phyloP scores from a whole-genome alignment of 257 asterid species.

The Jacaranda mimosifolia region DNA sequence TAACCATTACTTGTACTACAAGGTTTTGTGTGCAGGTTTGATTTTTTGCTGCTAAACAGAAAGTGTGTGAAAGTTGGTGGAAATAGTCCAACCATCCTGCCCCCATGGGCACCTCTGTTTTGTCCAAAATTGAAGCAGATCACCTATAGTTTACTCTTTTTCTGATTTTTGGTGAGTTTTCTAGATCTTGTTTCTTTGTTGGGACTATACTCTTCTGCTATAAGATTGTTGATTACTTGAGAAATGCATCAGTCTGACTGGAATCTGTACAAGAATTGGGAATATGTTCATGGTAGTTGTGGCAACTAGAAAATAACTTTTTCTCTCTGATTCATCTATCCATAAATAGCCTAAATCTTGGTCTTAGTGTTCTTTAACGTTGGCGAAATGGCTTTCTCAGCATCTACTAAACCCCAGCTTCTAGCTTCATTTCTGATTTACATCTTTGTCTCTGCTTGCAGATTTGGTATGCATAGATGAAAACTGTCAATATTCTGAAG shows the following conservation, averaged over 20 bases:
- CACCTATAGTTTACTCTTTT: slow-evolving; percentile 39
- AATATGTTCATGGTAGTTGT: slow-evolving; percentile 19
- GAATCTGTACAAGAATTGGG: too few species aligned
- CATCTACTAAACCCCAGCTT: slow-evolving; percentile 37
- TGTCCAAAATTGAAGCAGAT: slow-evolving; percentile 38
- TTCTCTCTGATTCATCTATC: neutral
- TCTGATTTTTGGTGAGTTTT: slow-evolving; percentile 4
- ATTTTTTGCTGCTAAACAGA: slow-evolving; percentile 34
- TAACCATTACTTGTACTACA: slow-evolving; percentile 34
- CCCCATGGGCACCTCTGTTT: slow-evolving; percentile 24
- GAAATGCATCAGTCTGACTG: too few species aligned
- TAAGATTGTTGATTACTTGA: slow-evolving; percentile 28
- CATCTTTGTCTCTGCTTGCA: slow-evolving; percentile 43
- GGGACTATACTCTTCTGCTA: slow-evolving; percentile 30
- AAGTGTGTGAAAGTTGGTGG: slow-evolving; percentile 51
- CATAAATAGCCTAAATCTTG: slow-evolving; percentile 17
- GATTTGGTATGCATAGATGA: slow-evolving; percentile 49
- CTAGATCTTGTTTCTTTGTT: slow-evolving; percentile 29
- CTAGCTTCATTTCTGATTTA: slow-evolving; percentile 40
- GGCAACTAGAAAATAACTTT: slow-evolving; percentile 26
- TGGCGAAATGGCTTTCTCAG: slow-evolving; percentile 50
- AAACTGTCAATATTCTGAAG: neutral
- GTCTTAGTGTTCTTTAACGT: slow-evolving; percentile 12
- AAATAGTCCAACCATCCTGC: slow-evolving; percentile 47
- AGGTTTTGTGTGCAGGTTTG: slow-evolving; percentile 50